Evolutionary conservation across 495 filamentous ascomycete species (phyloP).

Genomic region (Platismatia glauca): DNA sequence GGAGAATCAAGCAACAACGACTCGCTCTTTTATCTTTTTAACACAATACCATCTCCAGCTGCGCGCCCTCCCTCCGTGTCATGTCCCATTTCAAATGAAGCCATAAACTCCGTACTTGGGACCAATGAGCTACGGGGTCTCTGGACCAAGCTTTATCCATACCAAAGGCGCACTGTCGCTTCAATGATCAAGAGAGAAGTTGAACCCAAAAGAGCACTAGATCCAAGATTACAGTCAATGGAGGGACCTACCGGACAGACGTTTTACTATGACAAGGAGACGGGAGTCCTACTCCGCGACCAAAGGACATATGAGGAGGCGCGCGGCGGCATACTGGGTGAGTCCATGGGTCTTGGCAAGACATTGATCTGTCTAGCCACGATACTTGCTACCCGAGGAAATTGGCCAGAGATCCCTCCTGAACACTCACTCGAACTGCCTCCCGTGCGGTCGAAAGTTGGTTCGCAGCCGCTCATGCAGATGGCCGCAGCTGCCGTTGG

Average conservation of each 20-base stretch:
- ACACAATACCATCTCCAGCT: conserved; percentile 65
- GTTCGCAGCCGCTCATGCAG: conserved; percentile 48
- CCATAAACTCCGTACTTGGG: conserved; percentile 55
- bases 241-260: conserved; percentile 49
- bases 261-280: conserved; percentile 67
- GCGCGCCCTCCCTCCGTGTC: conserved; percentile 44
- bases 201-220: conserved; percentile 52
- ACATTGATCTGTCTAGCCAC: conserved; percentile 79
- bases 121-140: conserved; percentile 46
- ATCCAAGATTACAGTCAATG: conserved; percentile 58
- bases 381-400: conserved; percentile 68
- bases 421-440: conserved; percentile 43
- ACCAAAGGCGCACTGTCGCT: conserved; percentile 76
- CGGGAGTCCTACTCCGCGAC: conserved; percentile 49
- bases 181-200: conserved; percentile 79
- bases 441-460: conserved; percentile 37
- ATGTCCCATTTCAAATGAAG: conserved; percentile 47
- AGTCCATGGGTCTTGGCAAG: conserved; percentile 61
- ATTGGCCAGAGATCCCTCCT: conserved; percentile 57
- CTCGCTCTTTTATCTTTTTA: conserved; percentile 79
- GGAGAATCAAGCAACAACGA: conserved; percentile 36
- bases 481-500: conserved; percentile 67
- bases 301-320: conserved; percentile 65
- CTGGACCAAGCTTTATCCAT: conserved; percentile 59
- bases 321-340: conserved; percentile 67